Evolutionary conservation across 805 yeast genomes (phyloP), one percentile per base, ranked within the genome.

Genomic region (Kuraishia capsulata): DNA sequence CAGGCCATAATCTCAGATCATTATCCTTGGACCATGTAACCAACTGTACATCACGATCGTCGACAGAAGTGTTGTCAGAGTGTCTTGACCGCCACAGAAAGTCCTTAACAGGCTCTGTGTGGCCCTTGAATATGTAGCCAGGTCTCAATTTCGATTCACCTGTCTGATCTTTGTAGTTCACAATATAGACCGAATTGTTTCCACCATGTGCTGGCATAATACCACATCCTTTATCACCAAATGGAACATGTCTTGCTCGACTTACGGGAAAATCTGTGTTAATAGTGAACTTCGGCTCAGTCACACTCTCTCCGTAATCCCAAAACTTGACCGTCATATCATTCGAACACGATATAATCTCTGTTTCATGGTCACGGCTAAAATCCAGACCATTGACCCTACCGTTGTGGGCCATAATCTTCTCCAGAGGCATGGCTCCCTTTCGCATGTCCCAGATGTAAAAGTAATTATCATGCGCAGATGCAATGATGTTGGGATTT

Each of bases 21-120:
- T 79, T 75, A 53, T 92, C 97, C 37, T 84, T 78, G 1, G 95
- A 81, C 97, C 97, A 90, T 0, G 97, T 86, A 1, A 92, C 90
- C 36, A 92, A 57, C 56, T 92, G 97, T 52, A 76, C 92, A 42
- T 89, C 96, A 39, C 90, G 66, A 61, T 85, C 87, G 47, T 78
- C 80, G 11, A 71, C 49, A 0, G 51, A 56, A 2, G 65, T 54
- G 33, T 64, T 64, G 26, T 55, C 42, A 1, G 69, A 55, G 40
- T 77, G 73, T 28, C 87, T 67, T 5, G 76, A 64, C 45, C 97
- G 67, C 96, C 96, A 90, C 1, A 88, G 62, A 51, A 90, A 88
- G 52, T 92, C 97, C 30, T 79, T 81, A 14, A 92, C 81, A 1
- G 92, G 82, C 36, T 82, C 95, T 1, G 74, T 67, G 52, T 92